A percentile compares a stretch with the other conserved stretches of the same genome.
Conservation (phyloP, 441 rosid genomes). For the Gossypium schwendimanii region DNA sequence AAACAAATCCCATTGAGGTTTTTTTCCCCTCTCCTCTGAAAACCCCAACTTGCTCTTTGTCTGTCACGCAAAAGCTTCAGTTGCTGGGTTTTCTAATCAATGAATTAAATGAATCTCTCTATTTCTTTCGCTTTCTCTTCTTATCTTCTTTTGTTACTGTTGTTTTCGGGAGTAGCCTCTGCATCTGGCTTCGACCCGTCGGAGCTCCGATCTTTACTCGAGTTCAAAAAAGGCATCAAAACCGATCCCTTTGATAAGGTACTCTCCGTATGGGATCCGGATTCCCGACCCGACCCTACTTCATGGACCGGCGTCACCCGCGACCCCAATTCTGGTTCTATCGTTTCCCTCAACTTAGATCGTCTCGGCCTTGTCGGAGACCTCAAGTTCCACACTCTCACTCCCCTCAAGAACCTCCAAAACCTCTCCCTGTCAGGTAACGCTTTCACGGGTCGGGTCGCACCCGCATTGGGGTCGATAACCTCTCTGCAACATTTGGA, state of each 20-base stretch:
- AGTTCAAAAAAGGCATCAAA: slow-evolving; percentile 77
- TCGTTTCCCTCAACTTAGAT: slow-evolving; percentile 53
- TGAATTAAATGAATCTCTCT: slow-evolving; percentile 46
- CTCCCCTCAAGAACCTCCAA: slow-evolving; percentile 45
- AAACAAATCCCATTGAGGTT: too few species aligned
- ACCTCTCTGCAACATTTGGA: slow-evolving; percentile 62
- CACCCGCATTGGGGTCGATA: slow-evolving; percentile 74
- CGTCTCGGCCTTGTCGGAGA: slow-evolving; percentile 59
- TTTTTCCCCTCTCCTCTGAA: background rate
- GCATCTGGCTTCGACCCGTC: slow-evolving; percentile 10
- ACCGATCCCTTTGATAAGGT: slow-evolving; percentile 38
- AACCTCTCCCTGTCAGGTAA: slow-evolving; percentile 72
- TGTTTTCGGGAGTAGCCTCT: slow-evolving; percentile 8
- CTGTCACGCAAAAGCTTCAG: slow-evolving; percentile 7
- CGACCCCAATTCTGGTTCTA: slow-evolving; percentile 39
- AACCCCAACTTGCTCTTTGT: slow-evolving; percentile 9
- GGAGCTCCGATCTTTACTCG: slow-evolving; percentile 64
- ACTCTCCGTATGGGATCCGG: slow-evolving; percentile 37
- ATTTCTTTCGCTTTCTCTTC: slow-evolving; percentile 18
- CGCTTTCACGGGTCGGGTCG: slow-evolving; percentile 70
- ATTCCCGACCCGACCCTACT: slow-evolving; percentile 25
- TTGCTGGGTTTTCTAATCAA: slow-evolving; percentile 17
- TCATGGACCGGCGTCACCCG: slow-evolving; percentile 68
- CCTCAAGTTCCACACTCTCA: slow-evolving; percentile 64
- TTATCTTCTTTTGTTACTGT: slow-evolving; percentile 18